Base-by-base conservation (phyloP, 176 grass and related monocot species). In the Carex scoparia region DNA sequence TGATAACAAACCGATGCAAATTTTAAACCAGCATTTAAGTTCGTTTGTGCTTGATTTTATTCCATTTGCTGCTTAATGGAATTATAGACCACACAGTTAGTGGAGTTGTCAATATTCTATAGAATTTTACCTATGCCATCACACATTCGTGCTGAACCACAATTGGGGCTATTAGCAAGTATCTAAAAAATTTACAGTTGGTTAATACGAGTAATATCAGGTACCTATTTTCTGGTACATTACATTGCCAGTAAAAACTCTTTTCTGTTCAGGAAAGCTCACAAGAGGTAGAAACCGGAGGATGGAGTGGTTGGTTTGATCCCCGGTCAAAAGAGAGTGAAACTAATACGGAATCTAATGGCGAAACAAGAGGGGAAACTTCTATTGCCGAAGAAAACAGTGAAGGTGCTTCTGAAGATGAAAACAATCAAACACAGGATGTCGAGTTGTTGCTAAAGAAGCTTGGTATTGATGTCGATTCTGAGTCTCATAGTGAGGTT, bases 221-320 rank as follows among this genome's bases (percentile, higher is more conserved):
- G 48, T 14, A 16, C 27, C 42, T 49, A 49, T 77, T 61, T 81
- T 63, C 13, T 40, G 79, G 31, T 78, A 78, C 73, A 78, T 13
- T 38, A 55, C n/a, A 78, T 35, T 13, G 44, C 19, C 32, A 44
- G n/a, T 32, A 91, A 81, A 90, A 88, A 33, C 38, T 92, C 69
- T 58, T 58, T 32, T 86, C 67, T 87, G n/a, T 65, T 44, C 89
- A 94, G 86, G 91, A 90, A 87, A 92, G 60, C 30, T 60, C 86
- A 67, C 82, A 93, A 83, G 89, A 98, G 53, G 79, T 68, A 76
- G 93, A 98, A 85, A 81, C 57, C 27, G 91, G 95, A 53, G 85
- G 86, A 40, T 98, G 95, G 95, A 94, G 86, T 89, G 95, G 95
- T 83, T 98, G 95, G 95, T 98, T 94, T 93, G 88, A 98, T 79